These are phyloP conservation scores for Colletotrichum tropicale DNA, from an alignment of 2,329 filamentous ascomycete genomes.

Conservation along the genomic window DNA sequence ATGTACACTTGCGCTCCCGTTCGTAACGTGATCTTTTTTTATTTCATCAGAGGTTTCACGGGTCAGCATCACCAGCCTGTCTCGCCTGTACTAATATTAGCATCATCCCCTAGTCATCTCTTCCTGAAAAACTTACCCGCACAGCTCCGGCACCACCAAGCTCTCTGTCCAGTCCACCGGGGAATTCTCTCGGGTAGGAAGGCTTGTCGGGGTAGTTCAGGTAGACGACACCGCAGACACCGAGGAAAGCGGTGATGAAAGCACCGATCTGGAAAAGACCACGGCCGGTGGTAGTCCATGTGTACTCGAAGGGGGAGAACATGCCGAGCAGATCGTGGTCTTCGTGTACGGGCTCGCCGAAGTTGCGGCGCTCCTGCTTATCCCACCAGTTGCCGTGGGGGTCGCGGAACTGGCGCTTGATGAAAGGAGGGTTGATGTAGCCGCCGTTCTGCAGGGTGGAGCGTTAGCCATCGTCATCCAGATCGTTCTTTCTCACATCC, in stretches of 20 bases:
- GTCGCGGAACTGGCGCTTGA: slow-evolving; percentile 93
- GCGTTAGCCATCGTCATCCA: slow-evolving; percentile 23
- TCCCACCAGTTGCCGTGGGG: slow-evolving; percentile 97
- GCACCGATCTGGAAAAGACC: slow-evolving; percentile 70
- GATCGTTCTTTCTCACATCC: background rate
- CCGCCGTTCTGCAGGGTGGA: slow-evolving; percentile 72
- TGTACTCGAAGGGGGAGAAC: slow-evolving; percentile 89
- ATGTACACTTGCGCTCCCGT: slow-evolving; percentile 14
- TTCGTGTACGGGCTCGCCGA: slow-evolving; percentile 94
- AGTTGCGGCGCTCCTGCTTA: slow-evolving; percentile 95
- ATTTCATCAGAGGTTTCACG: slow-evolving; percentile 34
- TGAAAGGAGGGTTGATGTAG: slow-evolving; percentile 77
- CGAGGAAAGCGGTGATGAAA: slow-evolving; percentile 69
- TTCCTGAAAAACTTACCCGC: slow-evolving; percentile 57
- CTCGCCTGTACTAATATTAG: slow-evolving; percentile 48
- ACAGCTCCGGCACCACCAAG: slow-evolving; percentile 72
- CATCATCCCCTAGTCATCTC: background rate
- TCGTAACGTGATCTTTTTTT: background rate
- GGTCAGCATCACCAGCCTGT: slow-evolving; percentile 58
- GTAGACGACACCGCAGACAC: slow-evolving; percentile 71
- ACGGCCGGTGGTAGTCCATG: slow-evolving; percentile 75
- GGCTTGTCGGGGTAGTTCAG: slow-evolving; percentile 74
- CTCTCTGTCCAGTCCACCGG: slow-evolving; percentile 75
- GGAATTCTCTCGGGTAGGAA: slow-evolving; percentile 72
- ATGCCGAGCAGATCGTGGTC: slow-evolving; percentile 93